Base-by-base conservation (phyloP, 140 eudicot genomes). In the Oenanthe javanica region DNA sequence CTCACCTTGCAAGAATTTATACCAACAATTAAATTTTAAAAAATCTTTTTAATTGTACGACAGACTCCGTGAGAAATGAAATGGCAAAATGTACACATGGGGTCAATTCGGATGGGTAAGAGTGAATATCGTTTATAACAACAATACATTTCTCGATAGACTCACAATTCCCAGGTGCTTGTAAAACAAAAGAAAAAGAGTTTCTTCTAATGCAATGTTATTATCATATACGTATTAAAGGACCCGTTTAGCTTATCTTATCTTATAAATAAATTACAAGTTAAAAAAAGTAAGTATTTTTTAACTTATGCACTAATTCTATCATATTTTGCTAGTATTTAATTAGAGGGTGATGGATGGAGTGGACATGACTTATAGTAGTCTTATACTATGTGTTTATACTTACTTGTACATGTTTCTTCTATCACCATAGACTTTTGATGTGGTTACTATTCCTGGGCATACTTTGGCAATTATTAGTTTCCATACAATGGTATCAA, bases 321-420 rank as follows among this genome's bases (percentile, higher is more conserved):
- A 31, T 31, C 31, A 31, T 31, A 31, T 31, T 31, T 31, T 31
- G 31, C 31, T 31, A 31, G 69, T 69, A 69, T 15, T 19, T 72
- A 42, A 45, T 72, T 42, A 36, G 76, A 72, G 76, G 42, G 49
- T 5, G 76, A 72, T 72, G 14, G 76, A 42, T 72, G 51, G 48
- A 45, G 42, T 72, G 25, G 48, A 38, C 23, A 36, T 3, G 76
- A 38, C 48, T 36, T 36, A 0, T 31, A 31, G 31, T 31, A 31
- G 31, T 31, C 31, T 31, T 31, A 31, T 31, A 31, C 31, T 71
- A 4, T 16, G 6, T 52, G 5, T 40, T 36, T 36, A 27, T 12
- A 69, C 74, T 31, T 31, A 31, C 31, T 67, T 31, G 19, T 67
- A 27, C 21, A 67, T 67, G 12, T 66, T 27, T 66, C 72, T 10